Conservation (phyloP, 805 yeast genomes). For the Isabelozyma rhagii region DNA sequence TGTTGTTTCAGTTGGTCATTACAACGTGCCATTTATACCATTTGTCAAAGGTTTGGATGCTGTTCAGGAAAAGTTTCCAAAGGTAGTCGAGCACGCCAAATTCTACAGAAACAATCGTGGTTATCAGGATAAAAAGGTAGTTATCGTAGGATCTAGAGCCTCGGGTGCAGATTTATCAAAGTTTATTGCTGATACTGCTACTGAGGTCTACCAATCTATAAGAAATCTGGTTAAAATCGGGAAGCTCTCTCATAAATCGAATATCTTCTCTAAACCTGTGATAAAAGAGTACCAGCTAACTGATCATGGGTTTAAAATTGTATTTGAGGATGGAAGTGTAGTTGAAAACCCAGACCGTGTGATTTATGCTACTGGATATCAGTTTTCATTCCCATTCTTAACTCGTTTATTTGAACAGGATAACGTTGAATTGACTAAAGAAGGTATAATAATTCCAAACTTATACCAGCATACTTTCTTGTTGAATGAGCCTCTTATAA, state of each 20-base stretch:
- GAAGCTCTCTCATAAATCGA: conserved; percentile 6
- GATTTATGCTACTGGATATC: conserved; percentile 74
- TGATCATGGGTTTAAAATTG: conserved; percentile 30
- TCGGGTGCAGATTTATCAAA: conserved; percentile 27
- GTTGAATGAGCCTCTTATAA: conserved; percentile 59
- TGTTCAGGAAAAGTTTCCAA: conserved; percentile 26
- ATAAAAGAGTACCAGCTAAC: conserved; percentile 18
- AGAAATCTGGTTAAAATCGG: conserved; percentile 9
- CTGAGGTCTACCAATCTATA: conserved; percentile 26
- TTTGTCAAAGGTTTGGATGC: conserved; percentile 36
- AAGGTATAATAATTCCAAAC: conserved; percentile 31
- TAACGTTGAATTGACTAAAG: conserved; percentile 35
- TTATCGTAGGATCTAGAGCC: conserved; percentile 18
- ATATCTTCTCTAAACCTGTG: conserved; percentile 20
- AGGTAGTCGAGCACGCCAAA: conserved; percentile 42
- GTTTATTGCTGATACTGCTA: conserved; percentile 18
- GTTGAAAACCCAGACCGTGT: conserved; percentile 51
- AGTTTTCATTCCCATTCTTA: conserved; percentile 63
- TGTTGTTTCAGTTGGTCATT: conserved; percentile 47
- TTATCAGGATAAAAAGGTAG: conserved; percentile 32
- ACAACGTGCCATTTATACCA: conserved; percentile 46
- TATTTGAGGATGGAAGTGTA: conserved; percentile 47
- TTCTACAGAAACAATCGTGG: conserved; percentile 30
- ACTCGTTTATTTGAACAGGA: conserved; percentile 24
- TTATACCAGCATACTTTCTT: conserved; percentile 61